phyloP scores from a whole-genome alignment of 1,284 basidiomycete genomes.

The Fomitiporia mediterranea region DNA sequence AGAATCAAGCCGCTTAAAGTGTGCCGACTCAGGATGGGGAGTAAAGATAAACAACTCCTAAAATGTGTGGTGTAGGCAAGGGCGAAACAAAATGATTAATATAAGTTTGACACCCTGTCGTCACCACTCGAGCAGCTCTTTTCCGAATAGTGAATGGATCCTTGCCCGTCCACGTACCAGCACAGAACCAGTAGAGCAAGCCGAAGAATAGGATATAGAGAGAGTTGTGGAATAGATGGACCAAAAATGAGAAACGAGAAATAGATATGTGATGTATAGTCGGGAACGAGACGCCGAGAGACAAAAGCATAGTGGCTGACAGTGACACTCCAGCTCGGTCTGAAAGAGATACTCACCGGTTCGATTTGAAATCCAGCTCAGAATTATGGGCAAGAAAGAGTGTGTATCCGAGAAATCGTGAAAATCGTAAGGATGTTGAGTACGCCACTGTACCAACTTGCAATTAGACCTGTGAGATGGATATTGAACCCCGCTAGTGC shows the following conservation, averaged over 20 bases:
- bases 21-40: too few relatives aligned
- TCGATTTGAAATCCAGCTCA: not conserved
- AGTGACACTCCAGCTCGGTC: not conserved
- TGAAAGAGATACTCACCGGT: conserved; percentile 13
- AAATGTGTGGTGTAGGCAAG: too few relatives aligned
- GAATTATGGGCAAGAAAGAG: not conserved
- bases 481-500: not conserved
- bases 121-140: not conserved
- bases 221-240: too few relatives aligned
- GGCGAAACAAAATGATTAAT: not conserved
- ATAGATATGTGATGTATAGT: not conserved
- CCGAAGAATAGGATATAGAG: too few relatives aligned
- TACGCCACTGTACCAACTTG: not conserved
- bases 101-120: not conserved
- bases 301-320: conserved; percentile 1
- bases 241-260: not conserved
- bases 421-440: not conserved
- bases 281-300: not conserved
- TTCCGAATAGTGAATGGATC: not conserved
- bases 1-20: too few relatives aligned
- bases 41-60: too few relatives aligned
- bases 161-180: too few relatives aligned
- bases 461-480: not conserved
- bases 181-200: too few relatives aligned
- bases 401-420: not conserved